Evolutionary conservation across 768 basidiomycete species (phyloP).

Genomic region (Kwoniella heveanensis): DNA sequence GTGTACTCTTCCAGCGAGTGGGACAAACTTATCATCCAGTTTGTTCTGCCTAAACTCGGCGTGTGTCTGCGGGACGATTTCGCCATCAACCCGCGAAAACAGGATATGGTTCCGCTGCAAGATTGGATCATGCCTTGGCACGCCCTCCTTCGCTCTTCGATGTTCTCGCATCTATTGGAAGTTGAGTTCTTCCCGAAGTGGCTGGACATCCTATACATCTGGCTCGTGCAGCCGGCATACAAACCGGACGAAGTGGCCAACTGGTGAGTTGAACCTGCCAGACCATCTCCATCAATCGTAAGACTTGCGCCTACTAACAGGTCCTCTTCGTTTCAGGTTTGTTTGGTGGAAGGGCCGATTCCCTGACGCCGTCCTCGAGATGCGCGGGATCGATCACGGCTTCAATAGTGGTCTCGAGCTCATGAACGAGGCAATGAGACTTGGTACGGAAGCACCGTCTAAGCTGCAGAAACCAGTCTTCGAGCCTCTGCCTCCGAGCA

Average conservation of each 20-base stretch:
- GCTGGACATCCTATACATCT: constrained; percentile 85
- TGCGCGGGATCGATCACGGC: constrained; percentile 71
- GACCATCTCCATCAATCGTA: background rate
- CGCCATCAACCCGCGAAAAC: constrained; percentile 83
- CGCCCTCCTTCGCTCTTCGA: constrained; percentile 68
- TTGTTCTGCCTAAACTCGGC: constrained; percentile 88
- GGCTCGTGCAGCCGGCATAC: constrained; percentile 86
- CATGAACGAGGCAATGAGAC: constrained; percentile 89
- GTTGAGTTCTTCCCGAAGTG: constrained; percentile 96
- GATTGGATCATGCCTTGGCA: constrained; percentile 77
- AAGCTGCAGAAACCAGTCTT: constrained; percentile 66
- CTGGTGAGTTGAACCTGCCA: constrained; percentile 66
- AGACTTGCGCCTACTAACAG: background rate
- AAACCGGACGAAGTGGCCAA: constrained; percentile 89
- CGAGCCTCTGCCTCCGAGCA: constrained; percentile 45
- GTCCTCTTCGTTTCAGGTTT: constrained; percentile 49
- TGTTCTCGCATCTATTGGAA: constrained; percentile 82
- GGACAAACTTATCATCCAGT: constrained; percentile 87
- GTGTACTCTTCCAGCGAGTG: constrained; percentile 80
- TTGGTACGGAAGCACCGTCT: constrained; percentile 71
- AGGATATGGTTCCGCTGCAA: constrained; percentile 77
- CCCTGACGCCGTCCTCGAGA: constrained; percentile 68
- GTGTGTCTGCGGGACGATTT: constrained; percentile 74
- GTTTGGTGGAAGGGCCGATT: constrained; percentile 81
- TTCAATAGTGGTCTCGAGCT: constrained; percentile 86